These are phyloP conservation scores for Penicillium cataractarum DNA, from an alignment of 495 filamentous ascomycete species.

Conservation along the genomic window DNA sequence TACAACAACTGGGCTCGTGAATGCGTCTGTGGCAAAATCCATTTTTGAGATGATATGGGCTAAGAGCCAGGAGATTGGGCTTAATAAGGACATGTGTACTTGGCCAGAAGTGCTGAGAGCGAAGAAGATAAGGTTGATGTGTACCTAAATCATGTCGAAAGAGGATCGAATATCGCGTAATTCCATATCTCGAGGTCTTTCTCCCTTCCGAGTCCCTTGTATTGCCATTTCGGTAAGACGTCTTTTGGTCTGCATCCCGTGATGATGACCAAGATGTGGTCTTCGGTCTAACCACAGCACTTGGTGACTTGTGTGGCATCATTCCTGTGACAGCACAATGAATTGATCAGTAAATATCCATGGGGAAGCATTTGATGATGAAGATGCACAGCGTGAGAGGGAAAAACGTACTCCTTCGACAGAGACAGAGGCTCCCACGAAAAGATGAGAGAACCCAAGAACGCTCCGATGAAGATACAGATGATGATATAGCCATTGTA, in stretches of 20 bases:
- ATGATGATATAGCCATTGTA: slow-evolving; percentile 60
- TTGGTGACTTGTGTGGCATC: slow-evolving; percentile 41
- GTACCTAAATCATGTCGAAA: slow-evolving; percentile 11
- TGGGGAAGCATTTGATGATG: background rate
- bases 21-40: slow-evolving; percentile 17
- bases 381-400: background rate
- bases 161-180: background rate
- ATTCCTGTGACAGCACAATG: slow-evolving; percentile 25
- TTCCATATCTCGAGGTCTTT: background rate
- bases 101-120: slow-evolving; percentile 26
- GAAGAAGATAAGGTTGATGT: slow-evolving; percentile 24
- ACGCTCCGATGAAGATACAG: slow-evolving; percentile 55
- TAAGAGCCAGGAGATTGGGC: slow-evolving; percentile 10
- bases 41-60: slow-evolving; percentile 24
- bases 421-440: slow-evolving; percentile 51
- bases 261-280: background rate
- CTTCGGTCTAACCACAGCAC: slow-evolving; percentile 32
- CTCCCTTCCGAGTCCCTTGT: too few species aligned
- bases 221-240: background rate
- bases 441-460: slow-evolving; percentile 61
- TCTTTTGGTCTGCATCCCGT: background rate
- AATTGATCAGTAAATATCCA: background rate
- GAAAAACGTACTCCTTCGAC: slow-evolving; percentile 22
- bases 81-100: slow-evolving; percentile 9
- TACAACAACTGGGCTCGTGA: slow-evolving; percentile 16